phyloP scores from a whole-genome alignment of 805 yeast species.

The Candida berthetii region DNA sequence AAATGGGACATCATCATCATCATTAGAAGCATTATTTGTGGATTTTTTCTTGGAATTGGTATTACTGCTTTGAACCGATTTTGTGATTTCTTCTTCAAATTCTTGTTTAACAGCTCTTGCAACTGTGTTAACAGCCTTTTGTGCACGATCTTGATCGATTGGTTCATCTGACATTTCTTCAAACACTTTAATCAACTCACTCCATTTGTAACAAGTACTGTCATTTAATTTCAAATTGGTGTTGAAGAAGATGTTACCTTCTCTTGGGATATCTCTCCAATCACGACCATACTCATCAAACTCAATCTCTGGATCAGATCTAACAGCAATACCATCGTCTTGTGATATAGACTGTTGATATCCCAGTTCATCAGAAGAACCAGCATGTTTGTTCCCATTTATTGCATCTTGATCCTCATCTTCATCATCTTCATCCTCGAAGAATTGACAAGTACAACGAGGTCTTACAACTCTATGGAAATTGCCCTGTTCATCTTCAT shows the following conservation, averaged over 20 bases:
- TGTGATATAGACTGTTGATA: constrained; percentile 1
- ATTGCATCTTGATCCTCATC: too few relatives aligned
- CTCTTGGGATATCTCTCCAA: constrained; percentile 70
- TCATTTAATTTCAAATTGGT: constrained; percentile 10
- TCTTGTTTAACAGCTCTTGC: constrained; percentile 47
- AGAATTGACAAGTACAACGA: constrained; percentile 19
- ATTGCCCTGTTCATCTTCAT: constrained; percentile 20
- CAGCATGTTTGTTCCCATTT: too few relatives aligned
- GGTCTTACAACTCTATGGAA: constrained; percentile 17
- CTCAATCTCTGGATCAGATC: constrained; percentile 32
- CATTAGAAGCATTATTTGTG: constrained; percentile 4
- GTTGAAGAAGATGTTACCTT: constrained; percentile 36
- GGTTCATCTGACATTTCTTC: constrained; percentile 21
- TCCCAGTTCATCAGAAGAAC: not conserved
- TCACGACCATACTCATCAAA: constrained; percentile 59
- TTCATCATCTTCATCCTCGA: constrained; percentile 14
- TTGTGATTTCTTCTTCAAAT: constrained; percentile 24
- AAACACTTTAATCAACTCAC: constrained; percentile 17
- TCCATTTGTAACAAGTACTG: constrained; percentile 12
- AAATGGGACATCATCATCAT: constrained; percentile 20
- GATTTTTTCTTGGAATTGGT: constrained; percentile 14
- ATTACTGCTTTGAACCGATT: constrained; percentile 3
- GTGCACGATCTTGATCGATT: constrained; percentile 24
- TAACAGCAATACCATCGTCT: constrained; percentile 21
- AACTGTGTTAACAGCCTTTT: constrained; percentile 38